phyloP scores from a whole-genome alignment of 2,329 filamentous ascomycete species.

The Talaromyces rugulosus region DNA sequence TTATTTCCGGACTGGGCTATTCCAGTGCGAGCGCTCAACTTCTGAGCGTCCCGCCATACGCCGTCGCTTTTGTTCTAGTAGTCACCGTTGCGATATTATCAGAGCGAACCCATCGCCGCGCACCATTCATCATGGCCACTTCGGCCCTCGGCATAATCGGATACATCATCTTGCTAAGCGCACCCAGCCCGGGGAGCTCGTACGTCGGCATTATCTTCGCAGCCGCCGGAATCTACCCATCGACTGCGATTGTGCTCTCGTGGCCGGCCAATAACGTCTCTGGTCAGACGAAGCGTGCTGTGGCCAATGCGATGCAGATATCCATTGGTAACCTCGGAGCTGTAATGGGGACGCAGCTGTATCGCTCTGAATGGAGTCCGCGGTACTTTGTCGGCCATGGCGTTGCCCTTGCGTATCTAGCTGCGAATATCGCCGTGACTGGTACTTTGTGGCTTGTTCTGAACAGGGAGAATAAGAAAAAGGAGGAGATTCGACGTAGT shows the following conservation, averaged over 20 bases:
- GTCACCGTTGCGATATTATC: constrained; percentile 20
- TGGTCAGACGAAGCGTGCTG: constrained; percentile 40
- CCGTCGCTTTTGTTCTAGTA: constrained; percentile 22
- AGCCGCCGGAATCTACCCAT: constrained; percentile 36
- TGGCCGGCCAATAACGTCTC: constrained; percentile 11
- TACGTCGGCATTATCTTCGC: constrained; percentile 11
- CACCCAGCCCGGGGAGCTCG: background rate
- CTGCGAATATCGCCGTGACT: constrained; percentile 55
- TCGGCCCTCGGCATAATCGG: constrained; percentile 5
- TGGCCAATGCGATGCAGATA: constrained; percentile 54
- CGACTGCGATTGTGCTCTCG: constrained; percentile 19
- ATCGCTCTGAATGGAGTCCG: constrained; percentile 56
- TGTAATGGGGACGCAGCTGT: constrained; percentile 62
- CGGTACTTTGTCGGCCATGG: constrained; percentile 64
- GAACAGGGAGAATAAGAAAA: constrained; percentile 54
- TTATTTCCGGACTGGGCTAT: constrained; percentile 42
- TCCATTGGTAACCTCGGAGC: constrained; percentile 71
- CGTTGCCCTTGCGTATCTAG: constrained; percentile 61
- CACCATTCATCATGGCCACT: constrained; percentile 16
- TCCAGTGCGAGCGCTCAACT: constrained; percentile 44
- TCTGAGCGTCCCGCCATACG: constrained; percentile 21
- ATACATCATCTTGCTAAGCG: constrained; percentile 6
- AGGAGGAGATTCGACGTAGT: constrained; percentile 45
- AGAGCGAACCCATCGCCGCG: constrained; percentile 22
- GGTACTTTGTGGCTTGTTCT: constrained; percentile 51